These are phyloP conservation scores for Aspergillus sclerotiicarbonarius DNA, from an alignment of 495 filamentous ascomycete species.

Conservation along the genomic window DNA sequence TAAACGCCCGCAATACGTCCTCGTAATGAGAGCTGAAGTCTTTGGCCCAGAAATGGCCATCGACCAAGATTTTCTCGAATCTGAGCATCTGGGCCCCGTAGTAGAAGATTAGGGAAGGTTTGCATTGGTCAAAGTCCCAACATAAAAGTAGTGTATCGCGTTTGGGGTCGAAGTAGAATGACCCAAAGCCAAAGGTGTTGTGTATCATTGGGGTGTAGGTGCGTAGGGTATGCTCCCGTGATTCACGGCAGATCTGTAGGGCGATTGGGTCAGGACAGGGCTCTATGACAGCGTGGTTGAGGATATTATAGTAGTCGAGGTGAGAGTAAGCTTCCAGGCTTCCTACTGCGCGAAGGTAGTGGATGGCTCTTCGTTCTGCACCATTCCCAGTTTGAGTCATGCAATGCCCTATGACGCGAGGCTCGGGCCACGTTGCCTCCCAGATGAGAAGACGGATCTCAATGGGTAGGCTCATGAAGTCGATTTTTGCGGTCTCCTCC, in stretches of 20 bases:
- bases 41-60: neutral
- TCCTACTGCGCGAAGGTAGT: neutral
- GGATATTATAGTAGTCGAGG: neutral
- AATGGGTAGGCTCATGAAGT: neutral
- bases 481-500: neutral
- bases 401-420: neutral
- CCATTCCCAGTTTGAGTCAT: neutral
- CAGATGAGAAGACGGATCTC: neutral
- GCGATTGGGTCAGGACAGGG: neutral
- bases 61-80: neutral
- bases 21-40: too few species aligned
- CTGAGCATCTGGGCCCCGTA: neutral
- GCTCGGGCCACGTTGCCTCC: neutral
- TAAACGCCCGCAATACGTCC: too few species aligned
- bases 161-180: neutral
- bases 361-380: neutral
- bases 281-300: neutral
- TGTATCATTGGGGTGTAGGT: neutral
- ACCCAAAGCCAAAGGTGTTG: neutral
- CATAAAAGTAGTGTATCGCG: neutral
- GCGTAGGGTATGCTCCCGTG: neutral
- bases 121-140: neutral
- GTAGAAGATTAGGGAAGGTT: neutral
- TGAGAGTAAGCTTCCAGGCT: neutral
- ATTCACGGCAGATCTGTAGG: neutral